Base-by-base conservation (phyloP, 2,329 filamentous ascomycete genomes). In the Apiospora aurea region DNA sequence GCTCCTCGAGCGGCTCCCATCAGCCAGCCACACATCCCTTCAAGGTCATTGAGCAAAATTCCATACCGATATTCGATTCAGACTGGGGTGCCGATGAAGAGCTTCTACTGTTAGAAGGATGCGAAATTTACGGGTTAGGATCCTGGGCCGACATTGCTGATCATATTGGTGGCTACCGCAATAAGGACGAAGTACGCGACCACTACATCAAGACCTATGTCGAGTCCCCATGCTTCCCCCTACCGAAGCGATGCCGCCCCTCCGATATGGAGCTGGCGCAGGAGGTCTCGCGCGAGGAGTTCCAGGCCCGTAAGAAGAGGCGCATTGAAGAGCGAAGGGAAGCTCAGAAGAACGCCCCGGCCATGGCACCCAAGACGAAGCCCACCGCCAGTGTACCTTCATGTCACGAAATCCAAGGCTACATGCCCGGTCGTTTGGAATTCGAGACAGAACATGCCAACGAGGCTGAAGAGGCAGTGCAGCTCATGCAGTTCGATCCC, bases 11-110 rank as follows among this genome's bases (percentile, higher is more conserved):
- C 74, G 93, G 94, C 77, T 91, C 93, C 71, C 96, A 99, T 82
- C 92, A 97, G 76, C 96, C 96, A 10, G 88, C 91, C 6, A 93
- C 93, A 16, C 96, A 99, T 83, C 87, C 94, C 18, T 99, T 92
- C 81, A 93, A 94, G 74, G 96, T 99, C 46, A 98, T 99, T 75
- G 96, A 99, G 82, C 96, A 98, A 79, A 97, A 99, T 80, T 98
- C 96, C 0, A 97, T 99, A 69, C 96, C 96, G 0, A 98, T 99
- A 72, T 99, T 97, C 79, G 92, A 95, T 76, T 89, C 90, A 72
- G 95, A 97, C 79, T 99, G 96, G 96, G 96, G 96, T 70, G 96
- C 96, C 34, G 96, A 99, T 80, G 96, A 99, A 81, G 96, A 99
- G 82, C 84, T 98, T n/a, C 85, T 98, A 6, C 85, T 99, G 70